A percentile compares a stretch with the other conserved stretches of the same genome.
Evolutionary conservation across 805 yeast genomes (phyloP).

Genomic region (Candida pseudofarinosa): DNA sequence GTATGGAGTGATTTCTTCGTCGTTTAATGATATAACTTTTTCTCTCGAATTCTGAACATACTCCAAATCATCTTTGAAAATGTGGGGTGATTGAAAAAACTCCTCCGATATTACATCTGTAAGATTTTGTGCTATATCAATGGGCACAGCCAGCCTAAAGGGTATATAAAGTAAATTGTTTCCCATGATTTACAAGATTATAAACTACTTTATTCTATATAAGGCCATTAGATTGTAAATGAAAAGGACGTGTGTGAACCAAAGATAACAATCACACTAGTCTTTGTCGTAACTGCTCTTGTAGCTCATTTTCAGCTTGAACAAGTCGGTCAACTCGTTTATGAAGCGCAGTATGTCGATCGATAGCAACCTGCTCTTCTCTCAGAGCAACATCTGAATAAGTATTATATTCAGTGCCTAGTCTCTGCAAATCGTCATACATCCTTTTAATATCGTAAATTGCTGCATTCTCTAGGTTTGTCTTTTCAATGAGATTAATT

Average conservation of each 20-base stretch:
- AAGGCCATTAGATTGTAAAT: not conserved
- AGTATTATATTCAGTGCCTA: slow-evolving; percentile 13
- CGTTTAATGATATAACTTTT: slow-evolving; percentile 31
- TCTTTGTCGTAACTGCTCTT: slow-evolving; percentile 6
- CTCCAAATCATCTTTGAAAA: slow-evolving; percentile 26
- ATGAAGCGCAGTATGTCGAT: slow-evolving; percentile 17
- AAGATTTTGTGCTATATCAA: slow-evolving; percentile 38
- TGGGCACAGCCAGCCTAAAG: slow-evolving; percentile 40
- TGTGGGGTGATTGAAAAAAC: slow-evolving; percentile 34
- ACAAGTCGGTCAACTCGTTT: slow-evolving; percentile 19
- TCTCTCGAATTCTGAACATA: slow-evolving; percentile 43
- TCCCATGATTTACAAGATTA: slow-evolving; percentile 8
- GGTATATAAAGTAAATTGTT: slow-evolving; percentile 50
- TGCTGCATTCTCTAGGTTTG: slow-evolving; percentile 4
- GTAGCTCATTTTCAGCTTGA: slow-evolving; percentile 10
- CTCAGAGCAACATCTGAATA: slow-evolving; percentile 6
- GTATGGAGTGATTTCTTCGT: slow-evolving; percentile 24
- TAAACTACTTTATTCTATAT: too few species aligned
- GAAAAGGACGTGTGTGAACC: not conserved
- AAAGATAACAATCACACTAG: not conserved
- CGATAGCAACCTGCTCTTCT: slow-evolving; percentile 17
- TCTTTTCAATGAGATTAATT: slow-evolving; percentile 3
- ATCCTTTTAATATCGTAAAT: slow-evolving; percentile 6
- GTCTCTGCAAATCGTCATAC: slow-evolving; percentile 10
- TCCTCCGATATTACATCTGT: slow-evolving; percentile 45